These are phyloP conservation scores for Volutella citrinella DNA, from an alignment of 2,329 filamentous ascomycete species.

Conservation along the genomic window DNA sequence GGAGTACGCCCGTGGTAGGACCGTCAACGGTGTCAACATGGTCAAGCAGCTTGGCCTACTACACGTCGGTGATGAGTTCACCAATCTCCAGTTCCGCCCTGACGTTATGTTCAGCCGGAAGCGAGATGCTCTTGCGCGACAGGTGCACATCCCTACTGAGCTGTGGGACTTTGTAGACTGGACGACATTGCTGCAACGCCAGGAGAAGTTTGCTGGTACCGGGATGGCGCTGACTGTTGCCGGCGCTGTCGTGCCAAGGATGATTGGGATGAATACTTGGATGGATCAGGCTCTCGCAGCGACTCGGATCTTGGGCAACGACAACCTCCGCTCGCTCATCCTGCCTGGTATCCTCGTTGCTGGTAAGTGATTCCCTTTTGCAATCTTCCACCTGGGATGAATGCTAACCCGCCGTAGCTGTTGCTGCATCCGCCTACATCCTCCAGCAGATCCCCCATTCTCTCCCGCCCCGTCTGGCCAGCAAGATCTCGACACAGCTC, in stretches of 20 bases:
- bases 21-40: slow-evolving; percentile 75
- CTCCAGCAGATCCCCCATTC: slow-evolving; percentile 85
- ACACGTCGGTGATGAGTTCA: slow-evolving; percentile 84
- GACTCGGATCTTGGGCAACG: slow-evolving; percentile 74
- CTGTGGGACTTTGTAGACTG: slow-evolving; percentile 92
- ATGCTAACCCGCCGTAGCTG: slow-evolving; percentile 45
- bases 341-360: slow-evolving; percentile 76
- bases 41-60: slow-evolving; percentile 87
- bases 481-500: slow-evolving; percentile 81
- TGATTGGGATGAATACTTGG: slow-evolving; percentile 84
- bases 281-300: slow-evolving; percentile 82
- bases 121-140: slow-evolving; percentile 75
- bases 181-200: slow-evolving; percentile 75
- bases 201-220: slow-evolving; percentile 92
- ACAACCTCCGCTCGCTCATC: slow-evolving; percentile 76
- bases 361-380: slow-evolving; percentile 55
- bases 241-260: slow-evolving; percentile 76
- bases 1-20: slow-evolving; percentile 75
- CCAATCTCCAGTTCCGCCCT: slow-evolving; percentile 81
- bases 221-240: slow-evolving; percentile 92
- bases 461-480: slow-evolving; percentile 78
- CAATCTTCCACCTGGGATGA: neutral
- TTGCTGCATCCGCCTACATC: slow-evolving; percentile 75
- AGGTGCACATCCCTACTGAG: slow-evolving; percentile 85
- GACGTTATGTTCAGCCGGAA: slow-evolving; percentile 93